Evolutionary conservation across 2,329 filamentous ascomycete species (phyloP).

Genomic region (Phialophora macrospora): DNA sequence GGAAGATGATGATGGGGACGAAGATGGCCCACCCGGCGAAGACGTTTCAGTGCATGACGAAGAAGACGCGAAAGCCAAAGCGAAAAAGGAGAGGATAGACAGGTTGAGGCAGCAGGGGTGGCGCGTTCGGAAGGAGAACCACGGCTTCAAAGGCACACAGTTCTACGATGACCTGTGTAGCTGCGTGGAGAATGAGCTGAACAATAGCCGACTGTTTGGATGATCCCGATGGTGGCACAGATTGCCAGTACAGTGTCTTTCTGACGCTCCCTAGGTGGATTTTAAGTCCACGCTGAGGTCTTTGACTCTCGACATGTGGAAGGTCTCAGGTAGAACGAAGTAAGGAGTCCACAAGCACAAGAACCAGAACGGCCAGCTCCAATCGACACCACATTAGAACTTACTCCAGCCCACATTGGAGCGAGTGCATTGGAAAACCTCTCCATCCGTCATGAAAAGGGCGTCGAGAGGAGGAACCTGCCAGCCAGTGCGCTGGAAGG

Average conservation of each 20-base stretch:
- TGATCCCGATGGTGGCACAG: neutral
- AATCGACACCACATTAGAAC: too few relatives aligned
- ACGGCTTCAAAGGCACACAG: slow-evolving; percentile 35
- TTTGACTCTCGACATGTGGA: too few relatives aligned
- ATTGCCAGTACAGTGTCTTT: neutral
- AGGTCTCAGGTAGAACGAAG: too few relatives aligned
- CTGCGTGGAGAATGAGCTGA: slow-evolving; percentile 28
- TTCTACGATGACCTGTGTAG: slow-evolving; percentile 36
- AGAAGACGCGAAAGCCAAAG: neutral
- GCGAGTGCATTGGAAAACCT: too few relatives aligned
- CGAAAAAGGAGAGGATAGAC: slow-evolving; percentile 32
- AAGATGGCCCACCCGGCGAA: neutral
- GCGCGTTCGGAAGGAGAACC: slow-evolving; percentile 36
- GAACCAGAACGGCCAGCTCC: too few relatives aligned
- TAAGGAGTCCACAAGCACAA: too few relatives aligned
- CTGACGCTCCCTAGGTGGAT: too few relatives aligned
- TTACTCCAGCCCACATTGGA: too few relatives aligned
- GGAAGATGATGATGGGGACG: too few relatives aligned
- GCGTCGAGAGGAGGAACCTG: too few relatives aligned
- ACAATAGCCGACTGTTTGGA: neutral
- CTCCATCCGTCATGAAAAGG: too few relatives aligned
- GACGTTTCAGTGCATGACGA: neutral
- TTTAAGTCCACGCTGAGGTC: neutral
- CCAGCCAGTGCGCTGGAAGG: too few relatives aligned
- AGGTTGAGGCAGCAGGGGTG: slow-evolving; percentile 31